Conservation (phyloP, 2,329 filamentous ascomycete genomes). For the Esteya vermicola region DNA sequence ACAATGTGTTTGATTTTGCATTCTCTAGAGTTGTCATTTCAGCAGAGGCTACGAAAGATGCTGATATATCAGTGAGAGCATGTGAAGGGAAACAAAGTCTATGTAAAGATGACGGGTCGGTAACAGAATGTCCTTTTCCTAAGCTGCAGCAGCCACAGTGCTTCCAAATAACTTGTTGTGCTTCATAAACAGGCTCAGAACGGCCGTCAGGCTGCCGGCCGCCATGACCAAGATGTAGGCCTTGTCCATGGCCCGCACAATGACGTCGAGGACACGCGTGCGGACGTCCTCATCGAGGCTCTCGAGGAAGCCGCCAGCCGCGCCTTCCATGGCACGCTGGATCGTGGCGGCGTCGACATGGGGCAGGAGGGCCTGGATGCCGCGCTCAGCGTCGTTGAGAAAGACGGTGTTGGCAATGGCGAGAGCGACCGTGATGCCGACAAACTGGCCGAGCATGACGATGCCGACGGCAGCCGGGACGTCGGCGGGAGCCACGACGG, state of each 20-base stretch:
- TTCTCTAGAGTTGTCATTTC: too few relatives aligned
- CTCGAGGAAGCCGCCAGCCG: background rate
- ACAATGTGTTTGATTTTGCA: too few relatives aligned
- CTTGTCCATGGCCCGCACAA: background rate
- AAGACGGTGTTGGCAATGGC: conserved; percentile 21
- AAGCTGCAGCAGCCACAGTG: background rate
- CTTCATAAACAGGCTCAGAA: background rate
- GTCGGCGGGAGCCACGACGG: conserved; percentile 8
- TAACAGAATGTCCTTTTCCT: background rate
- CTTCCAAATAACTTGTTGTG: background rate
- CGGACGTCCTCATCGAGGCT: background rate
- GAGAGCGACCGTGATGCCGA: conserved; percentile 18
- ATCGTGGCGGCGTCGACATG: background rate
- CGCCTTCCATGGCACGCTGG: background rate
- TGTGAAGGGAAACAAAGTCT: too few relatives aligned
- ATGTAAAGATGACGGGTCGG: too few relatives aligned
- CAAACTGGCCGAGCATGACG: conserved; percentile 19
- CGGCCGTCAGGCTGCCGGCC: background rate
- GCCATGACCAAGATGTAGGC: conserved; percentile 1
- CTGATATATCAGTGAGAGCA: too few relatives aligned
- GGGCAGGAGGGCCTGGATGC: background rate
- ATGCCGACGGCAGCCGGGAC: conserved; percentile 15
- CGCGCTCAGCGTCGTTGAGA: conserved; percentile 13
- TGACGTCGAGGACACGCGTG: background rate
- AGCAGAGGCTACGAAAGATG: too few relatives aligned